Evolutionary conservation across 2,329 filamentous ascomycete species (phyloP).

Genomic region (Mollisiaceae sp.): DNA sequence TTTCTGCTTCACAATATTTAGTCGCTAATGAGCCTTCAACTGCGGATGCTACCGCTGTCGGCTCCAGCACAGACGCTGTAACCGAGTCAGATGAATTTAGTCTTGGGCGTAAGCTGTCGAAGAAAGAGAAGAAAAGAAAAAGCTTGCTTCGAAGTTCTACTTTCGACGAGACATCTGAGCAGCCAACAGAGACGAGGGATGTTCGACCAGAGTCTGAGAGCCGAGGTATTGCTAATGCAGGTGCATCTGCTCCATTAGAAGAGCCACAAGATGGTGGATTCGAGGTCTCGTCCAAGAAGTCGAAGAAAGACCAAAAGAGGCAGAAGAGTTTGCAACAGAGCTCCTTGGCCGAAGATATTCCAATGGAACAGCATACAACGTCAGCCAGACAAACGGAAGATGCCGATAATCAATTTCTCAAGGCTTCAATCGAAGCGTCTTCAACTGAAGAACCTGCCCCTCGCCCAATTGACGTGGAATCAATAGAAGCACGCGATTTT

Average conservation of each 20-base stretch:
- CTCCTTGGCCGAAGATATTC: constrained; percentile 5
- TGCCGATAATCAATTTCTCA: neutral
- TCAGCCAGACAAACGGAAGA: neutral
- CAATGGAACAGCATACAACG: neutral
- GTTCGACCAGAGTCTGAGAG: constrained; percentile 6
- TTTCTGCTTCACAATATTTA: neutral
- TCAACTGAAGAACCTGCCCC: neutral
- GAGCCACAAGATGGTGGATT: constrained; percentile 28
- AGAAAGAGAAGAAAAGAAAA: constrained; percentile 30
- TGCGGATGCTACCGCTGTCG: constrained; percentile 11
- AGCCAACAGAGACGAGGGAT: neutral
- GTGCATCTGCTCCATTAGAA: neutral
- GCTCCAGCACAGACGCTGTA: constrained; percentile 9
- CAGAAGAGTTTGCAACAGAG: constrained; percentile 28
- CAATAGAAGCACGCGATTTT: constrained; percentile 14
- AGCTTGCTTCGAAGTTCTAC: constrained; percentile 22
- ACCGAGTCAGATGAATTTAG: constrained; percentile 10
- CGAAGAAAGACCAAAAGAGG: constrained; percentile 51
- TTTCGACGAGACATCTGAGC: constrained; percentile 21
- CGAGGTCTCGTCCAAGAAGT: constrained; percentile 26
- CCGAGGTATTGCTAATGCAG: neutral
- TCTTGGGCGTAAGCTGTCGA: constrained; percentile 23
- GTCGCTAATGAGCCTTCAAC: neutral
- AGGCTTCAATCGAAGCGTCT: neutral
- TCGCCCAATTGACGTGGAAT: neutral